Evolutionary conservation across 1,284 basidiomycete species (phyloP).

Genomic region (Cystobasidium slooffiae): DNA sequence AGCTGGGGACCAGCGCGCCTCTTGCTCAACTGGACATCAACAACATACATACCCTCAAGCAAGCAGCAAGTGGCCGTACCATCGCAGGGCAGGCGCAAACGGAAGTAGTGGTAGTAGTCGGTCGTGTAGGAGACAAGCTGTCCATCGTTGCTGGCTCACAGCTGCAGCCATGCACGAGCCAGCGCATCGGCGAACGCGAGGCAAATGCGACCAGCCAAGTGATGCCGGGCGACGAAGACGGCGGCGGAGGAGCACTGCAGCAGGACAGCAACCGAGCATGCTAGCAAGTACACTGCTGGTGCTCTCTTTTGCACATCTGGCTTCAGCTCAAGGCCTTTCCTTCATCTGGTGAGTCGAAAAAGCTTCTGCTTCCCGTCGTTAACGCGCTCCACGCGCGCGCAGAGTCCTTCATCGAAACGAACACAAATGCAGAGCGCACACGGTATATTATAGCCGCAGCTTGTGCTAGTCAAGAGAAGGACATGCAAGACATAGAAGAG

Average conservation of each 20-base stretch:
- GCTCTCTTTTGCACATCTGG: neutral
- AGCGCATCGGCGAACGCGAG: too few species aligned
- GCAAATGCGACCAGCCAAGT: neutral
- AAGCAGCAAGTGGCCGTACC: too few species aligned
- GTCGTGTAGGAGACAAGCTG: too few species aligned
- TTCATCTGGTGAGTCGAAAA: constrained; percentile 28
- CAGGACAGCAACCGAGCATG: neutral
- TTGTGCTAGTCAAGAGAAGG: neutral
- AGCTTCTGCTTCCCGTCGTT: neutral
- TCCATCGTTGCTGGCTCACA: neutral
- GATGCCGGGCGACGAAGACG: neutral
- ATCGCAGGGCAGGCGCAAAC: too few species aligned
- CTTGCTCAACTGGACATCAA: too few species aligned
- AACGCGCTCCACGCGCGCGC: neutral
- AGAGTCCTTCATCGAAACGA: too few species aligned
- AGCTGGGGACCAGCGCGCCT: too few species aligned
- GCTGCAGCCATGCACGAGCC: neutral
- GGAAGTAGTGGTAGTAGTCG: too few species aligned
- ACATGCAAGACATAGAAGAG: neutral
- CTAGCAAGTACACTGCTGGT: constrained; percentile 3
- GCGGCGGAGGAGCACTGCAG: constrained; percentile 6
- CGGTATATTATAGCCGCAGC: too few species aligned
- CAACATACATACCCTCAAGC: too few species aligned
- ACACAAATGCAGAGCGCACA: too few species aligned
- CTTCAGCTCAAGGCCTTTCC: constrained; percentile 17